Conservation (phyloP, 2,329 filamentous ascomycete species). For the Arthroderma uncinatum region DNA sequence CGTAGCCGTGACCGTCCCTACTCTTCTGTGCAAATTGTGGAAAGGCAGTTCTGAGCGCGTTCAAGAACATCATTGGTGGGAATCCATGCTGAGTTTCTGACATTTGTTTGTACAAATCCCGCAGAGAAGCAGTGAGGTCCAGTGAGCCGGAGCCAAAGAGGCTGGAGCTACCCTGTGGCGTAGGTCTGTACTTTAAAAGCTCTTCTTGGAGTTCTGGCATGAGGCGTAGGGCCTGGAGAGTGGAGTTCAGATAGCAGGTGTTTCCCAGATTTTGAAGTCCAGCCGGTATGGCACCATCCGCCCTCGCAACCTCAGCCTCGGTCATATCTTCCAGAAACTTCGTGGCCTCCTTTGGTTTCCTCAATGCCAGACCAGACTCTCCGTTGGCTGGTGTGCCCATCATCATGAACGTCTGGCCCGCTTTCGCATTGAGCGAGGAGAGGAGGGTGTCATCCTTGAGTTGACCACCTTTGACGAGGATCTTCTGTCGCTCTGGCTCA, state of each 20-base stretch:
- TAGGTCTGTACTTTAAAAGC: slow-evolving; percentile 51
- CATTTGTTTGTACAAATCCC: slow-evolving; percentile 82
- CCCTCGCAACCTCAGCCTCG: slow-evolving; percentile 75
- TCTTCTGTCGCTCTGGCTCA: slow-evolving; percentile 91
- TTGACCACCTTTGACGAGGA: slow-evolving; percentile 85
- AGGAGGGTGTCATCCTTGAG: slow-evolving; percentile 92
- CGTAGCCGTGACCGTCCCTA: slow-evolving; percentile 70
- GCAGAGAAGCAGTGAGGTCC: slow-evolving; percentile 66
- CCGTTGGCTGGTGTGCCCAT: slow-evolving; percentile 70
- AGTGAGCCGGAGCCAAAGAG: slow-evolving; percentile 49
- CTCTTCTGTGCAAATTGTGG: slow-evolving; percentile 89
- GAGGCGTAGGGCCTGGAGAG: slow-evolving; percentile 75
- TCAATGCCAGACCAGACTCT: slow-evolving; percentile 47
- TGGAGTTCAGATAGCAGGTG: slow-evolving; percentile 97
- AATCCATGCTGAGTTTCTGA: slow-evolving; percentile 78
- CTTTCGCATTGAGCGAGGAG: slow-evolving; percentile 71
- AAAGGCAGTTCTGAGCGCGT: slow-evolving; percentile 63
- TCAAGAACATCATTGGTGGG: slow-evolving; percentile 70
- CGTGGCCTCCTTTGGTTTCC: slow-evolving; percentile 63
- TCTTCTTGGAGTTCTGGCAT: slow-evolving; percentile 85
- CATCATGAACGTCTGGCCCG: slow-evolving; percentile 85
- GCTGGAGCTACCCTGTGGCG: slow-evolving; percentile 28
- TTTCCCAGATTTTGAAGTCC: slow-evolving; percentile 89
- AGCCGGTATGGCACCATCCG: slow-evolving; percentile 73
- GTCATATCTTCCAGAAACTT: slow-evolving; percentile 98